Conservation (phyloP, 805 yeast species). For the Tetrapisispora phaffii region DNA sequence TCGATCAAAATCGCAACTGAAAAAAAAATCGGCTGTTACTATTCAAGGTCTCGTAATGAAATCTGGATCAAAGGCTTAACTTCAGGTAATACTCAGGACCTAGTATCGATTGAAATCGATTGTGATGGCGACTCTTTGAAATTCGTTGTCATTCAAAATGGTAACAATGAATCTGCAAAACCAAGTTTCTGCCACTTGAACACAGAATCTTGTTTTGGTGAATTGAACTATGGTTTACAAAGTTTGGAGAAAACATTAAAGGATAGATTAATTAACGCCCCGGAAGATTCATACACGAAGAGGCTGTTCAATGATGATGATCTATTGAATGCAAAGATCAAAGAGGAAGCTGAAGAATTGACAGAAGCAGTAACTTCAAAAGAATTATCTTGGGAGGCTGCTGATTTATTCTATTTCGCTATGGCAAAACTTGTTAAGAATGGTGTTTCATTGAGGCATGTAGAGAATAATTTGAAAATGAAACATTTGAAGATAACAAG, state of each 20-base stretch:
- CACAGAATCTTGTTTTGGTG: slow-evolving; percentile 71
- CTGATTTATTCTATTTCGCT: slow-evolving; percentile 78
- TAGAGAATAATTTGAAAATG: slow-evolving; percentile 73
- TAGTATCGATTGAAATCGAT: slow-evolving; percentile 60
- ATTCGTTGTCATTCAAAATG: slow-evolving; percentile 69
- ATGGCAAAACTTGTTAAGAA: slow-evolving; percentile 60
- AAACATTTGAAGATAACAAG: slow-evolving; percentile 83
- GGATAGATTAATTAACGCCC: slow-evolving; percentile 55
- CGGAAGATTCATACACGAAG: slow-evolving; percentile 89
- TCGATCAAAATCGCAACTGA: slow-evolving; percentile 75
- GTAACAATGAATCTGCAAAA: slow-evolving; percentile 33
- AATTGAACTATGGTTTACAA: slow-evolving; percentile 46
- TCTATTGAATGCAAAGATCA: slow-evolving; percentile 74
- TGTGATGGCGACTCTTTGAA: slow-evolving; percentile 90
- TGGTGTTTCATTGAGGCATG: slow-evolving; percentile 72
- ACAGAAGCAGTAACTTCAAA: slow-evolving; percentile 64
- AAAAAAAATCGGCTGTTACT: slow-evolving; percentile 83
- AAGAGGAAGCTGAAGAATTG: slow-evolving; percentile 93
- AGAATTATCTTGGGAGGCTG: slow-evolving; percentile 93
- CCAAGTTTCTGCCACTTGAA: slow-evolving; percentile 89
- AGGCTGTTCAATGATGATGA: slow-evolving; percentile 72
- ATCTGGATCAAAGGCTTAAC: slow-evolving; percentile 95
- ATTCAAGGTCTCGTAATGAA: slow-evolving; percentile 77
- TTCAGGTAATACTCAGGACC: slow-evolving; percentile 87
- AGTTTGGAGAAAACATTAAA: slow-evolving; percentile 56